Base-by-base conservation (phyloP, 345 rosid genomes). In the Clausena lansium region DNA sequence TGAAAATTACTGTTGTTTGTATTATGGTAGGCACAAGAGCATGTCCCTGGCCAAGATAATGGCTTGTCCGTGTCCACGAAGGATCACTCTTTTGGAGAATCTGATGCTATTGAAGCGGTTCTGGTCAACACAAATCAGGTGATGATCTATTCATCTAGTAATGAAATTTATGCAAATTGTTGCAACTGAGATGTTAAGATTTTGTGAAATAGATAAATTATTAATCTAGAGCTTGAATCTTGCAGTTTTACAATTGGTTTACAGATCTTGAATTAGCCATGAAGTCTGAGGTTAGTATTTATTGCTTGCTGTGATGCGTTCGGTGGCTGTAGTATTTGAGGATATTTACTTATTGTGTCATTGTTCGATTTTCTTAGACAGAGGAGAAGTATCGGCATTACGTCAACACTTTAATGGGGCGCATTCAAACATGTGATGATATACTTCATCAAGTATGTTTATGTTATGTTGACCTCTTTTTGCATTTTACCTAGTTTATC, bases 181-280 rank as follows among this genome's bases (percentile, higher is more conserved):
- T 45, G 36, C 11, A 15, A n/a, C 3, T 27, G 73, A 15, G 50
- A 22, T 24, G 8, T 39, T 69, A 25, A 35, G 3, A 32, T 76
- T 54, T 9, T 6, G 17, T 58, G 50, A 38, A n/a, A 45, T 75
- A 0, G 22, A 71, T 74, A 22, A 66, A 73, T 38, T 77, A 39
- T 36, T 15, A 60, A 13, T 54, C 73, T 66, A 67, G 36, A n/a
- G 33, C 32, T 24, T 81, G 20, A 14, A 54, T 65, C 27, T 22
- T 79, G 75, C 90, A 95, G 99, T 95, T 95, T 73, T 95, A 93
- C 86, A 93, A 95, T 73, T 95, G 99, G 99, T 95, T 95, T 81
- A 87, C 98, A 22, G 97, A 95, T 91, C 99, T 95, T 80, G 98
- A 95, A 87, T 92, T 90, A 35, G 97, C 98, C 14, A 89, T 95